phyloP scores from a whole-genome alignment of 805 yeast species.

The Suhomyces kilbournensis region DNA sequence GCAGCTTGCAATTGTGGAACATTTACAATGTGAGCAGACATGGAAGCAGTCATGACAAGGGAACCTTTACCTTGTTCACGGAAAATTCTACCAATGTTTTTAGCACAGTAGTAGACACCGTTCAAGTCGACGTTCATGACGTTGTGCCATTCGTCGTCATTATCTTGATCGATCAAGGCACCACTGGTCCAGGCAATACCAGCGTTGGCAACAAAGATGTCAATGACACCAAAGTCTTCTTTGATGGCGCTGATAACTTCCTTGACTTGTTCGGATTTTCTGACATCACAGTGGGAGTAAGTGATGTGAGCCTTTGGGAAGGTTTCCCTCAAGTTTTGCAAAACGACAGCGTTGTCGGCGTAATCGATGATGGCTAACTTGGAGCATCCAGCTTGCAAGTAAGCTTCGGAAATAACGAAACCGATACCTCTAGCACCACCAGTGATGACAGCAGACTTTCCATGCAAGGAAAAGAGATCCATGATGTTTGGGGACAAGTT shows the following conservation, averaged over 20 bases:
- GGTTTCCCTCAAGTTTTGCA: slow-evolving; percentile 21
- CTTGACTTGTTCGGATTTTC: slow-evolving; percentile 36
- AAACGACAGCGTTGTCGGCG: slow-evolving; percentile 26
- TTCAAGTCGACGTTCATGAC: slow-evolving; percentile 74
- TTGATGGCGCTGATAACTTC: slow-evolving; percentile 29
- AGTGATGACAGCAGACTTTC: slow-evolving; percentile 34
- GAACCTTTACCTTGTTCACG: slow-evolving; percentile 74
- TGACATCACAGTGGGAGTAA: slow-evolving; percentile 38
- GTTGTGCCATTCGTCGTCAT: slow-evolving; percentile 64
- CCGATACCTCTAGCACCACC: slow-evolving; percentile 42
- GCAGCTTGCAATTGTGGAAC: slow-evolving; percentile 84
- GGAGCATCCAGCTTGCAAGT: slow-evolving; percentile 34
- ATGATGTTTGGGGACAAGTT: slow-evolving; percentile 22
- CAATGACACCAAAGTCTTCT: slow-evolving; percentile 34
- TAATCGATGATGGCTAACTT: slow-evolving; percentile 43
- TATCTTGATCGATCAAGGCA: slow-evolving; percentile 36
- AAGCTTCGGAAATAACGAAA: slow-evolving; percentile 33
- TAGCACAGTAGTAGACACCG: slow-evolving; percentile 79
- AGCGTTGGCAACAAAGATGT: slow-evolving; percentile 46
- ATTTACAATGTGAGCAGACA: slow-evolving; percentile 86
- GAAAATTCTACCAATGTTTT: slow-evolving; percentile 69
- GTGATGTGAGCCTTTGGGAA: slow-evolving; percentile 33
- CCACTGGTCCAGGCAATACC: slow-evolving; percentile 50
- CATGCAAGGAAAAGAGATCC: slow-evolving; percentile 28
- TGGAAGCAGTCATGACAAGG: slow-evolving; percentile 80